A percentile compares a stretch with the other conserved stretches of the same genome.
These are phyloP conservation scores for Lactarius trivialis DNA, from an alignment of 768 basidiomycete genomes.

Conservation along the genomic window DNA sequence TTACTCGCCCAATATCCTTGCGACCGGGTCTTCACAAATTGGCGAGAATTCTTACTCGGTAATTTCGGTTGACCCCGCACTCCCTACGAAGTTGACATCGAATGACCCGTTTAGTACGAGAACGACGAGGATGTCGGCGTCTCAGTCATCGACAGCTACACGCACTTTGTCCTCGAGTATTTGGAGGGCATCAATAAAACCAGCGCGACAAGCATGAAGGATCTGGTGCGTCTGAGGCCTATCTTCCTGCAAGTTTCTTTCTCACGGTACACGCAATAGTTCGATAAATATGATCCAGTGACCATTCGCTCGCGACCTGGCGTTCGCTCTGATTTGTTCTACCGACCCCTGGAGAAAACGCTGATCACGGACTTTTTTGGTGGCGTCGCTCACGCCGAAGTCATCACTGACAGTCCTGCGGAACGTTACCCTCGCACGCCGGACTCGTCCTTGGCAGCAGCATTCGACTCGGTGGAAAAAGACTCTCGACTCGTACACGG, in stretches of 20 bases:
- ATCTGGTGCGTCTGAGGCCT: conserved; percentile 54
- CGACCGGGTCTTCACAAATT: conserved; percentile 79
- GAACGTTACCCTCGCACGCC: background rate
- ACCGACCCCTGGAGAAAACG: conserved; percentile 51
- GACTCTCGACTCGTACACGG: background rate
- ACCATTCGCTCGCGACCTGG: conserved; percentile 83
- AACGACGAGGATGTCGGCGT: conserved; percentile 94
- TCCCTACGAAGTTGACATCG: background rate
- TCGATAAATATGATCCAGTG: conserved; percentile 66
- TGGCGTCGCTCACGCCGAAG: conserved; percentile 79
- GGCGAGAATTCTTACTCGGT: conserved; percentile 94
- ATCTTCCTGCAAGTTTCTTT: background rate
- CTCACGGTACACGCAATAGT: conserved; percentile 41
- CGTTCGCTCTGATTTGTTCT: conserved; percentile 81
- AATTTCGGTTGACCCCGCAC: conserved; percentile 25
- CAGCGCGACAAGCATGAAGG: conserved; percentile 67
- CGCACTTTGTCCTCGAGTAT: conserved; percentile 84
- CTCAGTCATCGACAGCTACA: conserved; percentile 91
- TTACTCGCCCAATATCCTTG: conserved; percentile 89
- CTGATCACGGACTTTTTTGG: conserved; percentile 65
- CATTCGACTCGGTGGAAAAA: background rate
- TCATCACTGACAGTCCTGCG: conserved; percentile 28
- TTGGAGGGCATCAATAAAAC: conserved; percentile 94
- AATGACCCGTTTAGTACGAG: conserved; percentile 54
- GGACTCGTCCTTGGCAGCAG: background rate